Base-by-base conservation (phyloP, 2,329 filamentous ascomycete species). In the Tolypocladium ovalisporum region DNA sequence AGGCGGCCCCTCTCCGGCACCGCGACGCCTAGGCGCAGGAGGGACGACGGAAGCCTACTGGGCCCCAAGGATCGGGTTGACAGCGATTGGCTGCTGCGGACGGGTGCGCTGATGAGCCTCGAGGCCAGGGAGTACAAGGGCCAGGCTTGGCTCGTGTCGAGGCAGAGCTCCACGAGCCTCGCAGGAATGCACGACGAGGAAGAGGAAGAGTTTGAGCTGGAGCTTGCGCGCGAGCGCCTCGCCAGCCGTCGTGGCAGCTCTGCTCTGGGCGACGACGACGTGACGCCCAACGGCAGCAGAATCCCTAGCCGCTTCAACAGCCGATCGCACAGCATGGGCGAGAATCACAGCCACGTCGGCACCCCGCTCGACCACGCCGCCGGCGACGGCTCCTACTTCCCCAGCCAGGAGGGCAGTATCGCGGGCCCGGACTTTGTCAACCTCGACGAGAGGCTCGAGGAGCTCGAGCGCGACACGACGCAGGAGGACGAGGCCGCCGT, bases 41-140 rank as follows among this genome's bases (percentile, higher is more conserved):
- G 67, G 52, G 70, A 71, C 42, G 67, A 68, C 56, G 66, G n/a
- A n/a, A n/a, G 59, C 55, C 61, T 37, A 17, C n/a, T 68, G 22
- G 63, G 60, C 27, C 68, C 60, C 59, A 65, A 66, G 37, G 74
- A 79, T 60, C 70, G 70, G 40, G 73, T 73, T 57, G 79, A 85
- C 63, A 81, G 79, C 57, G 84, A 87, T 70, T 88, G 85, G 85
- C 72, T 88, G 52, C 74, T 86, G 29, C 78, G 84, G 35, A 79
- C 84, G 0, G 85, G 84, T 52, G 83, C 83, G 8, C 67, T 85
- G 52, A 80, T 88, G 63, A 80, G 80, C 57, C 79, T 78, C 55
- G 82, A 85, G 66, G 76, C 84, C 22, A 76, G 85, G 57, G 85
- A 88, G 66, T 84, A 76, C 64, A 88, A 88, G 70, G 86, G 86